Evolutionary conservation across 1,139 yeast genomes (phyloP), one percentile per base, ranked within the genome.

Genomic region (Candida sojae): DNA sequence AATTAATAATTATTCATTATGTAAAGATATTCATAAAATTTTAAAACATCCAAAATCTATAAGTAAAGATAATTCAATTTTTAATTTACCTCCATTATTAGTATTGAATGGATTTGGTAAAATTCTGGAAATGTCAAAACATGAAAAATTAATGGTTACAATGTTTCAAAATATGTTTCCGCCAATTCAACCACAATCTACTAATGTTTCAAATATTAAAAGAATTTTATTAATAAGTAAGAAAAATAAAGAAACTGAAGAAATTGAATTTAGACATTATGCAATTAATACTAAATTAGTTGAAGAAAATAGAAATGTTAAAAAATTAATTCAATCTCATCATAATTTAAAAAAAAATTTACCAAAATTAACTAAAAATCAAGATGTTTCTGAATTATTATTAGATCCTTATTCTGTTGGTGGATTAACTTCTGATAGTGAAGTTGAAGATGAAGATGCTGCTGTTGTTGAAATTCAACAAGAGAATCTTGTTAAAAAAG

Each of bases 131-230:
- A 77, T 84, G 29, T 73, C 68, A 13, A 82, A 81, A 36, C 88
- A 86, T 53, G 98, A 93, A 65, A 88, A 89, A 57, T 77, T 93
- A 56, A 67, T 92, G 55, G 83, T 96, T 31, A 89, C 98, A 2
- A 85, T 92, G 73, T 90, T 95, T 70, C 99, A 93, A 67, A 91
- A 91, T 70, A 83, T 93, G 83, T 91, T 93, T 65, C 99, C 99
- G 5, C 91, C 99, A 21, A 86, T 95, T 57, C 83, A 86, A 50
- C 97, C 97, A 23, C 87, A 87, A 53, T 71, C 73, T 53, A 89
- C 96, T 31, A 84, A 83, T 55, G 86, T 93, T 30, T 72, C 77
- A 39, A 74, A 86, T 1, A 92, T 95, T 53, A 86, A 84, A 60
- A 78, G 99, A 58, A 98, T 95, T 8, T 73, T 95, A 59, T 79